Base-by-base conservation (phyloP, 345 rosid species). In the Eucalyptus melliodora region DNA sequence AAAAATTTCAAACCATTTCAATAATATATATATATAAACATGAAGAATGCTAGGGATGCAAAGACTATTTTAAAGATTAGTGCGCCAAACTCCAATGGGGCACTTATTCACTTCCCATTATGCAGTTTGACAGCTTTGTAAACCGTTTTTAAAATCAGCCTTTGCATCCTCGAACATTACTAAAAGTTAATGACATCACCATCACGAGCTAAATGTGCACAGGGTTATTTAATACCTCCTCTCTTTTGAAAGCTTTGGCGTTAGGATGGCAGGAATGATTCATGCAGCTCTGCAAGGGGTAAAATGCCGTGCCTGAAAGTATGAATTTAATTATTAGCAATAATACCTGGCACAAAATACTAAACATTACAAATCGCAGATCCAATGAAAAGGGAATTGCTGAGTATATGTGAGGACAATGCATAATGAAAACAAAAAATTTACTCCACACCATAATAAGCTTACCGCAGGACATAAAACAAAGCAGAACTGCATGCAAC, bases 241-340 rank as follows among this genome's bases (percentile, higher is more conserved):
- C 99, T 93, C 98, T 93, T 94, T 97, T 97, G 94, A 97, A 97
- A 83, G 99, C 98, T 92, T 94, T 95, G 86, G 98, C 97, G 90
- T 96, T 95, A 56, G 99, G 98, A 90, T 89, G 92, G 91, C 99
- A 97, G 1, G 99, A 97, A 91, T 96, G 97, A 91, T 97, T 97
- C 97, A 97, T 93, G 89, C 98, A 97, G 40, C 99, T 97, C 91
- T 96, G 98, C 89, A 95, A 86, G 85, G 99, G 97, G 93, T 96
- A 94, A 51, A 97, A 97, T 16, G 98, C 98, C 21, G 96, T 94
- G 89, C 99, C 99, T 97, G 23, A 81, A 49, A 89, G 90, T 88
- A 91, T 80, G 87, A 24, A 16, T 56, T 11, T 9, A 53, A n/a
- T 65, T 42, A 44, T 87, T 50, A 49, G 53, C 44, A 30, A 50